Evolutionary conservation across 1,284 basidiomycete genomes (phyloP), one percentile per base, ranked within the genome.

Genomic region (Veloporphyrellus conicus): DNA sequence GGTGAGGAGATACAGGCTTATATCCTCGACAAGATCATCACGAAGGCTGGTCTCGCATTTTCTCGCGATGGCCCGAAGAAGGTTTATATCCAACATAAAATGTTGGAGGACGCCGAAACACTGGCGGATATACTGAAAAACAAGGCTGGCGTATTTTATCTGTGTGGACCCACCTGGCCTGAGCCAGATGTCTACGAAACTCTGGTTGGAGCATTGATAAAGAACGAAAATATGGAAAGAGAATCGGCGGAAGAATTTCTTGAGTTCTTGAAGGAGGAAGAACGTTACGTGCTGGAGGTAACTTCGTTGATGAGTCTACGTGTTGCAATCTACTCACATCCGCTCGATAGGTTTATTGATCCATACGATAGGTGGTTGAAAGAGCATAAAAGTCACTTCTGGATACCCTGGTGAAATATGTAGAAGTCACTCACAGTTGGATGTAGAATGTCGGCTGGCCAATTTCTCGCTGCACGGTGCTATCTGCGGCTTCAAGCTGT

Each of bases 51-150:
- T 20, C 79, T 99, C 41, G 96, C 96, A 20, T 99, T 99, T 78
- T 98, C 95, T 38, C 87, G 96, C 58, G 96, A 99, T 68, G 82
- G 85, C 5, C 80, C 81, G 48, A 80, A 86, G 67, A 99, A 99
- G 72, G 85, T 96, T 40, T 99, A 99, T 71, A 99, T 99, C 64
- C 95, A 99, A 71, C 90, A 99, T 77, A 94, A 92, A 78, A 99
- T 99, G 89, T 74, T 84, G 49, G 85, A 95, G 66, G 92, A 99
- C 67, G 87, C 87, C 35, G 77, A 82, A 59, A 72, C 77, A 43
- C 79, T 99, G 31, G 85, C 83, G 45, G 69, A 79, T 56, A 82
- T 90, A 78, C 72, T 98, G 48, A 73, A 78, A 53, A 73, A 79
- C 34, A 74, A 82, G 47, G 70, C 82, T 27, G 93, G 89, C 19